Conservation (phyloP, 371 early-diverging fungal genomes). For the Apophysomyces variabilis region DNA sequence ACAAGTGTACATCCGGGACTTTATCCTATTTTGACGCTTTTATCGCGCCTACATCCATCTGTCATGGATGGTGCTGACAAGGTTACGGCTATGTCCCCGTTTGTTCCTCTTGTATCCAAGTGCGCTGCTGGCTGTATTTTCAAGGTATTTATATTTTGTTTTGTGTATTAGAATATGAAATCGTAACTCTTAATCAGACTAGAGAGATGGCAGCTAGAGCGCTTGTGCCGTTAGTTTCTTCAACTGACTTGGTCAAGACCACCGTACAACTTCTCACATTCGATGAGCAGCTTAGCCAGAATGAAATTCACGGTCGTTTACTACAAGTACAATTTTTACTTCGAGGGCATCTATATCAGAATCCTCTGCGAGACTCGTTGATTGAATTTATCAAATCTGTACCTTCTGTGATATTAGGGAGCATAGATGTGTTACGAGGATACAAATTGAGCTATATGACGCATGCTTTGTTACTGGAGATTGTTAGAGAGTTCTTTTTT, state of each 20-base stretch:
- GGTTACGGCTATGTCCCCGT: slow-evolving; percentile 59
- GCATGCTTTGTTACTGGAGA: slow-evolving; percentile 51
- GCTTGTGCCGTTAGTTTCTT: slow-evolving; percentile 71
- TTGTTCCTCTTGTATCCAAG: slow-evolving; percentile 73
- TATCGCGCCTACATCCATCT: slow-evolving; percentile 82
- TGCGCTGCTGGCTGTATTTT: slow-evolving; percentile 78
- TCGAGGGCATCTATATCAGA: slow-evolving; percentile 61
- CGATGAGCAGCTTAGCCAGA: slow-evolving; percentile 43
- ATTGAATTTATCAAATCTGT: slow-evolving; percentile 43
- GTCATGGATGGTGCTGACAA: slow-evolving; percentile 53
- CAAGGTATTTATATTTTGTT: slow-evolving; percentile 43
- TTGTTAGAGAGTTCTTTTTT: slow-evolving; percentile 58
- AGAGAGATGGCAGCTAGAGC: slow-evolving; percentile 90
- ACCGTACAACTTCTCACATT: slow-evolving; percentile 33
- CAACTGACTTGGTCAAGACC: slow-evolving; percentile 48
- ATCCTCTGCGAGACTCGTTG: slow-evolving; percentile 30
- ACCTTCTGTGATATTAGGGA: slow-evolving; percentile 27
- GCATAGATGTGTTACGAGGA: slow-evolving; percentile 26
- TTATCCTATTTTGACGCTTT: slow-evolving; percentile 76
- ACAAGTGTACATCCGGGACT: slow-evolving; percentile 75
- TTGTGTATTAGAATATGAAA: not conserved
- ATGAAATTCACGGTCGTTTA: slow-evolving; percentile 74
- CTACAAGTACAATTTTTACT: slow-evolving; percentile 68
- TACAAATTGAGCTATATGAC: slow-evolving; percentile 39
- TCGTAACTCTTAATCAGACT: slow-evolving; percentile 39